phyloP scores from a whole-genome alignment of 1,284 basidiomycete species.

The Prillingera fragicola region DNA sequence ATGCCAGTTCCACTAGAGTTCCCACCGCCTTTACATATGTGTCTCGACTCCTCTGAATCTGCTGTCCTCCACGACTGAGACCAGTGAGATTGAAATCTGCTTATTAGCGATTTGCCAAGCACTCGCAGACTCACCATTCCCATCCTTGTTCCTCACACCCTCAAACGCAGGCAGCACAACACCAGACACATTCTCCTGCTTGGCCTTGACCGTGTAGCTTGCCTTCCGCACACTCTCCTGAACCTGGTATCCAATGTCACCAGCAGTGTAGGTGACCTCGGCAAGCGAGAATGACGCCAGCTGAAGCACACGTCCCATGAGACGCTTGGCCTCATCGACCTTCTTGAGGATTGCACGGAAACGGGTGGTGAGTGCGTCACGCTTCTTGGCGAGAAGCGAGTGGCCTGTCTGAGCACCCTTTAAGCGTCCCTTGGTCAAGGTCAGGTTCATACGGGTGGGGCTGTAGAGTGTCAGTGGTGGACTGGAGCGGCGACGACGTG shows the following conservation, averaged over 20 bases:
- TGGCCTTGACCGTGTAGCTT: constrained; percentile 85
- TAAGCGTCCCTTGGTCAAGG: constrained; percentile 84
- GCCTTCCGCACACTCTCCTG: constrained; percentile 65
- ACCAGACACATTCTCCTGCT: constrained; percentile 97
- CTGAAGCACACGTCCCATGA: constrained; percentile 99
- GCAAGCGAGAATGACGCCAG: constrained; percentile 97
- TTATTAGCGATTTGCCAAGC: not conserved
- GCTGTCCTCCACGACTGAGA: constrained; percentile 92
- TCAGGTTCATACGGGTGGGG: constrained; percentile 90
- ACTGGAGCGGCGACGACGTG: not conserved
- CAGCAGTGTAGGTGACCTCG: constrained; percentile 95
- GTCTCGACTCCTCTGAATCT: constrained; percentile 87
- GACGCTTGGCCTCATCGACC: constrained; percentile 96
- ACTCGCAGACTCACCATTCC: constrained; percentile 59
- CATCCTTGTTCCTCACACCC: constrained; percentile 67
- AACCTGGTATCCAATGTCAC: constrained; percentile 92
- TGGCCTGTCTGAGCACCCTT: constrained; percentile 98
- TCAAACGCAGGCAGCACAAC: constrained; percentile 96
- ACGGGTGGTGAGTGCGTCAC: constrained; percentile 87
- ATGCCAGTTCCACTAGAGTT: constrained; percentile 94
- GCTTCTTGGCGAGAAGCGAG: constrained; percentile 93
- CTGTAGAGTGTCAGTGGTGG: constrained; percentile 19
- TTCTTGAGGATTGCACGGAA: constrained; percentile 85
- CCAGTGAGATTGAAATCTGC: constrained; percentile 97
- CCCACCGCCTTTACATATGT: constrained; percentile 96